Percentiles rank a stretch among this genome's conserved stretches.
These are phyloP conservation scores for Lachancea thermotolerans DNA, from an alignment of 805 yeast species.

Conservation along the genomic window DNA sequence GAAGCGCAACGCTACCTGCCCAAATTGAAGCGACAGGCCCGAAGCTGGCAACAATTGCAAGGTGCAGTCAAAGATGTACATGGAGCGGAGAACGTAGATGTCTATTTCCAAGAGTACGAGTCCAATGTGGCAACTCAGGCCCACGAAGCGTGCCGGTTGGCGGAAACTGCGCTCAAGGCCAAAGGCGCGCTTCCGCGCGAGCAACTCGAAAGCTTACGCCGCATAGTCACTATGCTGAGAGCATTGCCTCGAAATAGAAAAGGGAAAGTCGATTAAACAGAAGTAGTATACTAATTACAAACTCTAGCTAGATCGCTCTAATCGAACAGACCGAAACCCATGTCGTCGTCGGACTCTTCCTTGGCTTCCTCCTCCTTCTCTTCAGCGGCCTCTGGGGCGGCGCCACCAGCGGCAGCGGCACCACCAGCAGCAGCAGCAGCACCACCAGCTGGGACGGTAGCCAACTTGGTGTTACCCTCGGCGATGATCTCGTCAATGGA, in stretches of 20 bases:
- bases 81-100: background rate
- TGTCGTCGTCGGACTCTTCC: conserved; percentile 53
- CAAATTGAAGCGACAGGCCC: background rate
- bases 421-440: conserved; percentile 59
- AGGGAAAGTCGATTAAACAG: conserved; percentile 4
- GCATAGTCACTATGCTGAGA: background rate
- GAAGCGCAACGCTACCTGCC: background rate
- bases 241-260: background rate
- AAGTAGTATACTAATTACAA: background rate
- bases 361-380: conserved; percentile 48
- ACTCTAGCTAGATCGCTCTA: conserved; percentile 25
- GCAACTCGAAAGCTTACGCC: background rate
- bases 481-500: conserved; percentile 64
- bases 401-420: conserved; percentile 48
- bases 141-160: conserved; percentile 1
- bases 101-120: background rate
- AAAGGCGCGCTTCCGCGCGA: background rate
- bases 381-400: conserved; percentile 49
- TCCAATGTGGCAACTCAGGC: conserved; percentile 2
- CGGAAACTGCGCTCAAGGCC: conserved; percentile 1
- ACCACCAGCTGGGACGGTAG: conserved; percentile 79
- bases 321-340: conserved; percentile 78
- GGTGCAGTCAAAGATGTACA: background rate
- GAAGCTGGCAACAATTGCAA: background rate
- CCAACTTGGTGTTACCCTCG: conserved; percentile 73